Evolutionary conservation across 129 eudicot species (phyloP).

Genomic region (Solidago caesia): DNA sequence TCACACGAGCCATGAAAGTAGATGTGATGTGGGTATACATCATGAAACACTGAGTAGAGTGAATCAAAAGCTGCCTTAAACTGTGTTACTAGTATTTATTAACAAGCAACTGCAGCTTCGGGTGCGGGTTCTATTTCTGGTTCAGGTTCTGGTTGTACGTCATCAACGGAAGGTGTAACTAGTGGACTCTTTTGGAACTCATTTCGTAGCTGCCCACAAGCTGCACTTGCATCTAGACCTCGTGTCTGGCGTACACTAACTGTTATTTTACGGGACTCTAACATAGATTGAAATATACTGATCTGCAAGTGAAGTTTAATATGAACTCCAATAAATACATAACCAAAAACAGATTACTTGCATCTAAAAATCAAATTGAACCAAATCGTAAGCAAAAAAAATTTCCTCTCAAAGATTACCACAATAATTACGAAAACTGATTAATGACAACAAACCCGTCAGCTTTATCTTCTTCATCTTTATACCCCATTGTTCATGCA

Average conservation of each 20-base stretch:
- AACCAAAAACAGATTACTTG: constrained; percentile 5
- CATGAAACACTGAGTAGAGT: constrained; percentile 9
- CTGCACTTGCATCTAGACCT: constrained; percentile 97
- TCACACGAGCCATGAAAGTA: constrained; percentile 19
- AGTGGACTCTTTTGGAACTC: constrained; percentile 88
- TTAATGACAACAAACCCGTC: too few relatives aligned
- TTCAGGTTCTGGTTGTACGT: constrained; percentile 36
- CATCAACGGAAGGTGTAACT: constrained; percentile 33
- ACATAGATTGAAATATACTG: constrained; percentile 57
- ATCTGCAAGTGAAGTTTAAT: constrained; percentile 41
- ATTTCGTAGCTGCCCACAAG: constrained; percentile 93
- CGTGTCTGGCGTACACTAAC: constrained; percentile 96
- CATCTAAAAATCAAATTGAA: constrained; percentile 1
- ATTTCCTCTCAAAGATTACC: neutral
- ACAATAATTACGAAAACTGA: too few relatives aligned
- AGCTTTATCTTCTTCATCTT: too few relatives aligned
- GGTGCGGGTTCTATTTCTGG: constrained; percentile 17
- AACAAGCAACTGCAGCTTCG: constrained; percentile 43
- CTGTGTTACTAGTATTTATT: neutral
- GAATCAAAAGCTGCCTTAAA: constrained; percentile 4
- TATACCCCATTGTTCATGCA: too few relatives aligned
- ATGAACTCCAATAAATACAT: neutral
- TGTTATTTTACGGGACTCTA: constrained; percentile 84
- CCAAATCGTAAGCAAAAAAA: neutral
- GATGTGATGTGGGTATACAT: neutral